These are phyloP conservation scores for Stevia rebaudiana DNA, from an alignment of 140 eudicot genomes.

Conservation along the genomic window DNA sequence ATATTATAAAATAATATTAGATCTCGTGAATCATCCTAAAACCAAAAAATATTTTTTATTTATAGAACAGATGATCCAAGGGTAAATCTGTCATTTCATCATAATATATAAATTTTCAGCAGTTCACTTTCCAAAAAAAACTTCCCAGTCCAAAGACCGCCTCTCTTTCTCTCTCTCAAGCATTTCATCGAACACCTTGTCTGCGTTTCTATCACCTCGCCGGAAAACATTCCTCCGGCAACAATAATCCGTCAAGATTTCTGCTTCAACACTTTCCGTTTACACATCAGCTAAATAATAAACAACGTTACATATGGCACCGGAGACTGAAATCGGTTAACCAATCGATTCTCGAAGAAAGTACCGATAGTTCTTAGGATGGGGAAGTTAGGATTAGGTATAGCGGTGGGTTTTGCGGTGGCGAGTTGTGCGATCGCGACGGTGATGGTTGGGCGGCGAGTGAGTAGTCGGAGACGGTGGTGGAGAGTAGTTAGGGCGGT, in stretches of 20 bases:
- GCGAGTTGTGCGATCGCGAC: constrained; percentile 66
- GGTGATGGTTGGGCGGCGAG: constrained; percentile 63
- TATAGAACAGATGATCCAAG: constrained; percentile 6
- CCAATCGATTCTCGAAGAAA: constrained; percentile 1
- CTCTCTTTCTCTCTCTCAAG: constrained; percentile 42
- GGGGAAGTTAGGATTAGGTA: constrained; percentile 60
- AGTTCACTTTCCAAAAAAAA: constrained; percentile 61
- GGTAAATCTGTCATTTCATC: constrained; percentile 30
- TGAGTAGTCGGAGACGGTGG: constrained; percentile 61
- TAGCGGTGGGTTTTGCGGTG: constrained; percentile 62
- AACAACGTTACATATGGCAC: constrained; percentile 4
- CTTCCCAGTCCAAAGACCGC: constrained; percentile 32
- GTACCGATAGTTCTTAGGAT: constrained; percentile 10
- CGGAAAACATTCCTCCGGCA: constrained; percentile 17
- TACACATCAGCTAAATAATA: neutral
- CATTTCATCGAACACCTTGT: constrained; percentile 18
- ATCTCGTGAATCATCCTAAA: neutral
- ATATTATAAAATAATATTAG: neutral
- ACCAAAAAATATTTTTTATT: neutral
- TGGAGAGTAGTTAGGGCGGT: constrained; percentile 52
- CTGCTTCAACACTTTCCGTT: neutral
- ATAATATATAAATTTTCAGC: constrained; percentile 31
- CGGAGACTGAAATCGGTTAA: constrained; percentile 19
- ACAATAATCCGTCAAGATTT: neutral
- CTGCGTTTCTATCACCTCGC: constrained; percentile 23